Base-by-base conservation (phyloP, 2,329 filamentous ascomycete genomes). In the Monosporascus sp. region DNA sequence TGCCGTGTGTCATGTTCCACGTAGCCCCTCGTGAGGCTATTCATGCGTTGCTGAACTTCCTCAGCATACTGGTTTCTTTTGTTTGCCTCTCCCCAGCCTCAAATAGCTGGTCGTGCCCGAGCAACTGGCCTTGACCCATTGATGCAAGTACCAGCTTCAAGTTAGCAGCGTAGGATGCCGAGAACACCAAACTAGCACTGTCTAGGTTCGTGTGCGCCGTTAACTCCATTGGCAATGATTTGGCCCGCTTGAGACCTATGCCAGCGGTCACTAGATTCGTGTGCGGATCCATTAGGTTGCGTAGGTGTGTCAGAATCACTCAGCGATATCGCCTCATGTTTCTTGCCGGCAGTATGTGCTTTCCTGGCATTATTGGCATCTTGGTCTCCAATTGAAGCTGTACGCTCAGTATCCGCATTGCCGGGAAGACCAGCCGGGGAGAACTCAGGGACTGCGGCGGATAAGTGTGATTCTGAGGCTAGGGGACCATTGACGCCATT, bases 361-460 rank as follows among this genome's bases (percentile, higher is more conserved):
- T 20, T 45, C 9, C 8, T 45, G 24, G 24, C 26, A 45, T 16
- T 20, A 20, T 27, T 38, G 14, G 45, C 14, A 40, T 49, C 17
- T 37, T 52, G 19, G 20, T 31, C 44, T 41, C 44, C 43, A 37
- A 31, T 9, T 26, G 41, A 26, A 22, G 16, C 40, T 5, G 38
- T 35, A 7, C 17, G 38, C n/a, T 43, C 27, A 22, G 49, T 17
- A 26, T 26, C 35, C 8, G 53, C 47, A 17, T 44, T 48, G 37
- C 47, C 45, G 22, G 37, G 46, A 41, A 37, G 19, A 8, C 55
- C 58, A 22, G 53, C 53, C 16, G 81, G 81, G 7, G 79, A 77
- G 60, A 86, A 87, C 56, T 85, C 83, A 0, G 83, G 81, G 2
- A 85, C 84, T 20, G 78, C 72, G n/a, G 83, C 83, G 35, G 83